Evolutionary conservation across 225 moss, liverwort and hornwort genomes (phyloP), one percentile per base, ranked within the genome.

Genomic region (Neckera pumila): DNA sequence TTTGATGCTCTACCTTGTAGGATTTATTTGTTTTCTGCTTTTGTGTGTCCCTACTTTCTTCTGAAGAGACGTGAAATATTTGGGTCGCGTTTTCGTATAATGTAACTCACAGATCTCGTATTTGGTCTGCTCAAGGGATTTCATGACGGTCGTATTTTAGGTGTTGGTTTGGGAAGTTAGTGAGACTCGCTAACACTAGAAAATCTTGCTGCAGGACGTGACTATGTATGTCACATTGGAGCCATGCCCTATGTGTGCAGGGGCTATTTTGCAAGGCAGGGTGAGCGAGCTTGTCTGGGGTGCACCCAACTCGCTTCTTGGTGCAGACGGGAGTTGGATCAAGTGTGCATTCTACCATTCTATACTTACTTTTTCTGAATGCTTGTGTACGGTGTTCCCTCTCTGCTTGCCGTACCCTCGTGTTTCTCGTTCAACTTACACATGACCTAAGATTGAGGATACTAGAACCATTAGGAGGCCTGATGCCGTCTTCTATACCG

Each of bases 181-280:
- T 85, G 57, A 53, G 60, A 53, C 26, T 86, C 45, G 60, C 82
- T 89, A 43, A 92, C 33, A 57, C 38, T 58, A 84, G 75, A 40
- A 23, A 79, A 30, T 34, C 51, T 56, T 79, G 57, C 57, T 61
- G 64, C 91, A 97, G 96, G 96, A 97, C 83, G 90, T 95, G 75
- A 95, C 96, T 66, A 77, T 97, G 57, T 99, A 97, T 76, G 97
- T 97, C 85, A 99, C 97, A 67, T 82, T 99, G 76, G 97, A 99
- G 91, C 98, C 97, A 61, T 99, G 98, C 89, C 94, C 96, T 18
- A 99, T 99, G 98, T 99, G 98, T 84, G 98, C 98, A 45, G 98
- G 98, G 59, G 98, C 97, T 69, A 93, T 99, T 83, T 91, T 99
- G 88, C 98, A 99, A 93, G 94, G 97, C 88, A 94, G 98, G 43